Conservation (phyloP, 768 basidiomycete genomes). For the Exsudoporus frostii region DNA sequence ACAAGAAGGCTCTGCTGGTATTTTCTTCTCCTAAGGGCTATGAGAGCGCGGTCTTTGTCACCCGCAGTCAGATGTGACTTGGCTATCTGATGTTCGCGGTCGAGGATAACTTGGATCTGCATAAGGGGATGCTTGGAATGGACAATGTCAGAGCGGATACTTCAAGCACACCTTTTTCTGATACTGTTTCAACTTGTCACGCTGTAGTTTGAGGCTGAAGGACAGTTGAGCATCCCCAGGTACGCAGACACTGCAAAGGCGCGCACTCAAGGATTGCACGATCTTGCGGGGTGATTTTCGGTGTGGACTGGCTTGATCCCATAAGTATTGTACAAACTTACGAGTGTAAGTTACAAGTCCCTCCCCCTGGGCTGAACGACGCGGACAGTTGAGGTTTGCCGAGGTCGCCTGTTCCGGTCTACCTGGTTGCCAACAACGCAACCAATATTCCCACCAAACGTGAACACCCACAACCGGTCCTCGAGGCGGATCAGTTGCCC, state of each 20-base stretch:
- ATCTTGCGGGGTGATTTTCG: constrained; percentile 92
- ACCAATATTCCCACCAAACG: constrained; percentile 17
- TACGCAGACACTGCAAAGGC: constrained; percentile 12
- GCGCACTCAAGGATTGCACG: constrained; percentile 93
- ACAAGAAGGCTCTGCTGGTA: constrained; percentile 86
- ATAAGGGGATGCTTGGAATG: not conserved
- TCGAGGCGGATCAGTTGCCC: constrained; percentile 9
- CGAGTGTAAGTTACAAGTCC: not conserved
- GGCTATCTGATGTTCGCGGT: constrained; percentile 88
- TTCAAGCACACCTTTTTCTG: constrained; percentile 76
- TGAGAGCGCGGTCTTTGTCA: constrained; percentile 82
- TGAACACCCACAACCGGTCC: constrained; percentile 7
- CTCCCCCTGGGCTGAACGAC: not conserved
- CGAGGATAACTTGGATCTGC: constrained; percentile 83
- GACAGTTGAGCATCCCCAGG: constrained; percentile 18
- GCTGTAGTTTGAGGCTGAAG: constrained; percentile 86
- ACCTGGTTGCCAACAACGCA: not conserved
- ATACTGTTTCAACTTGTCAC: constrained; percentile 94
- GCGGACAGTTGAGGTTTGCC: not conserved
- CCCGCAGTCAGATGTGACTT: constrained; percentile 76
- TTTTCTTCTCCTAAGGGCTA: constrained; percentile 86
- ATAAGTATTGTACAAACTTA: constrained; percentile 34
- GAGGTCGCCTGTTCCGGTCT: not conserved
- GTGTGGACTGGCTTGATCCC: constrained; percentile 71
- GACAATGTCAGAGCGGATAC: not conserved